Evolutionary conservation across 228 moss, liverwort and hornwort species (phyloP).

Genomic region (Sphagnum magellanicum): DNA sequence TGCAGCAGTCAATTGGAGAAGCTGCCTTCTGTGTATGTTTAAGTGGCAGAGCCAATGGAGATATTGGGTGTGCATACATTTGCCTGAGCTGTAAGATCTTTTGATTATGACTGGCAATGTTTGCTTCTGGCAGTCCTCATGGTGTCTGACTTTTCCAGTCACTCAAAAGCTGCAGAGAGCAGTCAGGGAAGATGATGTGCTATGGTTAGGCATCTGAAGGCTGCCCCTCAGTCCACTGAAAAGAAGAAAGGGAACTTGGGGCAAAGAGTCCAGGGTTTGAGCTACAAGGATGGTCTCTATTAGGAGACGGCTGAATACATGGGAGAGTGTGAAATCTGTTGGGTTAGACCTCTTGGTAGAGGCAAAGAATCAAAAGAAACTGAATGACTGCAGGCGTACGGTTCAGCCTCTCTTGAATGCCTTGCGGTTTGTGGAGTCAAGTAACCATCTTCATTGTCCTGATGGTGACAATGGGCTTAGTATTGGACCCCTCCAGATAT

Average conservation of each 20-base stretch:
- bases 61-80: no score
- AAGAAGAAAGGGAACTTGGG: constrained; percentile 11
- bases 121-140: not conserved
- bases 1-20: no score
- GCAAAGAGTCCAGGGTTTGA: constrained; percentile 6
- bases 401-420: constrained; percentile 15
- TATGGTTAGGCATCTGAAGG: not conserved
- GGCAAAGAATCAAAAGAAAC: constrained; percentile 10
- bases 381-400: constrained; percentile 8
- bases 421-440: constrained; percentile 16
- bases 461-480: constrained; percentile 14
- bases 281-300: constrained; percentile 8
- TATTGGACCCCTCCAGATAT: constrained; percentile 10
- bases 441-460: constrained; percentile 11
- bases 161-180: constrained; percentile 15
- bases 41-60: no score
- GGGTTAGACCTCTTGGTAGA: constrained; percentile 8
- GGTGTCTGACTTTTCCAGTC: constrained; percentile 15
- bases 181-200: constrained; percentile 5
- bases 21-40: no score
- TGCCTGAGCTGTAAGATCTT: no score
- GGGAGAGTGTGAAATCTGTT: constrained; percentile 6
- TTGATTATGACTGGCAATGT: no score
- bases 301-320: constrained; percentile 11
- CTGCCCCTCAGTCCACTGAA: constrained; percentile 2